Evolutionary conservation across 2,329 filamentous ascomycete species (phyloP), one percentile per base, ranked within the genome.

Genomic region (Xylariaceae sp.): DNA sequence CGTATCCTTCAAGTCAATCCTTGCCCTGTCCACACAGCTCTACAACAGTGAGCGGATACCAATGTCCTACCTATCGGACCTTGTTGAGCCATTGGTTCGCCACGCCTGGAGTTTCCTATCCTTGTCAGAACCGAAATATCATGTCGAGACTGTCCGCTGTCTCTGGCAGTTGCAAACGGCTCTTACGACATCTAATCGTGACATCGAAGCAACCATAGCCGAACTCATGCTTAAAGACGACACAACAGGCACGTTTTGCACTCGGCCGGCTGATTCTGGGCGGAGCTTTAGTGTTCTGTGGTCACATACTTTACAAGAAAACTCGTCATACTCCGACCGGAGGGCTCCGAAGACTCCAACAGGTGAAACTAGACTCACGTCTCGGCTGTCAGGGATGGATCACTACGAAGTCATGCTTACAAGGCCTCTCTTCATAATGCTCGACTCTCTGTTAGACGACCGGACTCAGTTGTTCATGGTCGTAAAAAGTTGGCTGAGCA

Each of bases 81-180:
- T 96, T 7, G 83, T 93, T 4, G 80, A 85, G 19, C 80, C 84
- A 23, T 76, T 98, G 20, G 86, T 95, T 16, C 79, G 79, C 1
- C 83, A 88, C 53, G 81, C 93, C 0, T 99, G 95, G 95, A 73
- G 77, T 4, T 91, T 90, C 67, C 75, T 99, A 40, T 90, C 91
- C 0, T 88, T 90, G n/a, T 81, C 87, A 12, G 87, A 88, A 60
- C 92, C 93, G 0, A 96, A 96, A 69, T 96, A 93, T 64, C 95
- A 98, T 68, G 93, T 99, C 29, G 96, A 99, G 75, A 88, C 92
- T 18, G 90, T 96, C 7, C 86, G 90, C 54, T 89, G 87, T 64
- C 77, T 99, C 40, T 96, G 95, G 90, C 86, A 91, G 62, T 77
- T 99, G 49, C 92, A 98, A 65, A 84, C 81, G 20, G 82, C 86